These are phyloP conservation scores for Serpula lacrymans DNA, from an alignment of 768 basidiomycete genomes.

Conservation along the genomic window DNA sequence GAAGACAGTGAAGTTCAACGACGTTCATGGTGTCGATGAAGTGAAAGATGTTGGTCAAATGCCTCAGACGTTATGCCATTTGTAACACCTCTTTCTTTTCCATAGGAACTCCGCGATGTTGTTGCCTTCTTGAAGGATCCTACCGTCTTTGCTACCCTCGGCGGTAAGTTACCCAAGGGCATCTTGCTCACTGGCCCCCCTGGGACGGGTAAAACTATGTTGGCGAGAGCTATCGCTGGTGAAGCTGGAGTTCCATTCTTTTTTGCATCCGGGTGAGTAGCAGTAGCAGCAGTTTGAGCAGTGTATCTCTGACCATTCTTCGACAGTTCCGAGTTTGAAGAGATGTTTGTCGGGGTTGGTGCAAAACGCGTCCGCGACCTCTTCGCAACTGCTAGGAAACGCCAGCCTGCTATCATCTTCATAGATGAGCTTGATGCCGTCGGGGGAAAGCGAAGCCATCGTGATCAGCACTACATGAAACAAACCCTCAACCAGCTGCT, in stretches of 20 bases:
- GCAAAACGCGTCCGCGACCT: slow-evolving; percentile 95
- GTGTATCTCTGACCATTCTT: slow-evolving; percentile 8
- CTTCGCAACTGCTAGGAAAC: slow-evolving; percentile 90
- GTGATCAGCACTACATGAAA: slow-evolving; percentile 87
- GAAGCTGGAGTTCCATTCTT: slow-evolving; percentile 98
- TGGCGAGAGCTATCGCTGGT: slow-evolving; percentile 96
- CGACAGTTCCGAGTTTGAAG: slow-evolving; percentile 87
- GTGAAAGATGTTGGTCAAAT: slow-evolving; percentile 76
- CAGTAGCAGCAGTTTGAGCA: slow-evolving; percentile 35
- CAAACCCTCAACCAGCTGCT: slow-evolving; percentile 95
- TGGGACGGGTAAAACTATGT: slow-evolving; percentile 80
- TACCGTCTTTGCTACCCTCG: slow-evolving; percentile 81
- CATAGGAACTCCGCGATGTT: slow-evolving; percentile 87
- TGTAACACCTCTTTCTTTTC: slow-evolving; percentile 4
- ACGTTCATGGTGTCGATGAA: slow-evolving; percentile 97
- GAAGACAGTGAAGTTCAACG: slow-evolving; percentile 84
- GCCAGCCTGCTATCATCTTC: slow-evolving; percentile 96
- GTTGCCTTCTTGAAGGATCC: slow-evolving; percentile 96
- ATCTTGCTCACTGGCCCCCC: slow-evolving; percentile 88
- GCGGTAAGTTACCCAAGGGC: slow-evolving; percentile 93
- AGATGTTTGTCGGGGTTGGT: slow-evolving; percentile 95
- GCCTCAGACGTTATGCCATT: background rate
- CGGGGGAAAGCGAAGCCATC: slow-evolving; percentile 80
- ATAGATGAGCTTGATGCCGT: slow-evolving; percentile 97
- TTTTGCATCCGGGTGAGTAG: slow-evolving; percentile 95